Evolutionary conservation across 2,329 filamentous ascomycete species (phyloP).

Genomic region (Aspergillus sergii): DNA sequence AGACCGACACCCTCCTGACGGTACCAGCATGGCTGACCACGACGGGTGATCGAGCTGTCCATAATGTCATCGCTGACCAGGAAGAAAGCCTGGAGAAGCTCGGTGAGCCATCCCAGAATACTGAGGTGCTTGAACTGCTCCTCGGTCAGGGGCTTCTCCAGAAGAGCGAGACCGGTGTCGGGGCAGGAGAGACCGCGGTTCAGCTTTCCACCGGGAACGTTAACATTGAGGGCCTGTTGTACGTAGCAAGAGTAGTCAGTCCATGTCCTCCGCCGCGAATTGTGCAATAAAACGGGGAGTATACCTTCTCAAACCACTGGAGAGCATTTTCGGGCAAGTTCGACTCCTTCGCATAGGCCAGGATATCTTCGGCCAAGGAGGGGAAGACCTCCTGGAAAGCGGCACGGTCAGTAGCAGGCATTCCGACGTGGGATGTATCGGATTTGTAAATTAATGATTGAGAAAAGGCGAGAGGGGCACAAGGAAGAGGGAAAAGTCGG

Average conservation of each 20-base stretch:
- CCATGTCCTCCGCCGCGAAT: neutral
- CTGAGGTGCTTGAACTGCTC: constrained; percentile 88
- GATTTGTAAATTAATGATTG: neutral
- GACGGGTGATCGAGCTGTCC: constrained; percentile 92
- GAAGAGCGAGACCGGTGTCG: constrained; percentile 81
- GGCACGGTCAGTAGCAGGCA: constrained; percentile 69
- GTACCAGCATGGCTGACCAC: constrained; percentile 96
- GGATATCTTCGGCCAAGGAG: constrained; percentile 78
- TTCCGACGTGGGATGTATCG: constrained; percentile 31
- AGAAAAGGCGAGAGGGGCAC: constrained; percentile 1
- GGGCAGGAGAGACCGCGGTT: constrained; percentile 98
- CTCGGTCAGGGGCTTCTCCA: constrained; percentile 69
- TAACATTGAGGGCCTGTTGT: constrained; percentile 74
- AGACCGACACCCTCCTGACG: constrained; percentile 84
- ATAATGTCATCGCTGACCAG: constrained; percentile 98
- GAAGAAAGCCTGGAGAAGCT: constrained; percentile 98
- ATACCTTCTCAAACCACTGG: constrained; percentile 83
- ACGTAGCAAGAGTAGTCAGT: constrained; percentile 7
- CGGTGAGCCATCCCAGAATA: constrained; percentile 93
- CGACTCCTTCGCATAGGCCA: constrained; percentile 77
- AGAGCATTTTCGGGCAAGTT: constrained; percentile 79
- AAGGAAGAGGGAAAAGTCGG: constrained; percentile 8
- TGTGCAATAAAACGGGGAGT: constrained; percentile 15
- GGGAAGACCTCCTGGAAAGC: constrained; percentile 93
- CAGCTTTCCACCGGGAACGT: constrained; percentile 93